Evolutionary conservation across 345 rosid genomes (phyloP), one percentile per base, ranked within the genome.

Genomic region (Brassica juncea): DNA sequence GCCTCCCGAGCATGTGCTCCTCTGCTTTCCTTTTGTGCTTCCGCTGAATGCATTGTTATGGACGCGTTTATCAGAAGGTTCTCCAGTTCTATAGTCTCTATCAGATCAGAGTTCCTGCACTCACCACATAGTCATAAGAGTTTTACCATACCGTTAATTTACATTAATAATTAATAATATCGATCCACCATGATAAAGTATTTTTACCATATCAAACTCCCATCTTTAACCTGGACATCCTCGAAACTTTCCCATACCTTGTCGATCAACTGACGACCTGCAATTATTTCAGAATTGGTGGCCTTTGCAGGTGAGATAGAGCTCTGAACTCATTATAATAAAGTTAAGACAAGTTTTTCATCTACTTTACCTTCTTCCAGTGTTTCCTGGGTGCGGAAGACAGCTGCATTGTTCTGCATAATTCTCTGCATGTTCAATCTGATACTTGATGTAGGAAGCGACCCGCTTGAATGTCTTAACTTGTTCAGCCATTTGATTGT

Each of bases 1-100:
- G 93, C 99, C 89, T 95, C 99, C 60, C 99, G 96, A 57, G 97
- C 97, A 89, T 95, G 99, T 58, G 99, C 99, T 71, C 99, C 99
- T 88, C 99, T 88, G 88, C 99, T 95, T 84, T 95, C 99, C 82
- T 91, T 95, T 82, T 98, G 81, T 32, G 99, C 97, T 86, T 95
- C 99, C 8, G 98, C 99, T 84, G 99, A 95, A 81, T 93, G 96
- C 99, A 95, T 95, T 64, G 99, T 95, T 76, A 95, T 83, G 62
- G 92, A 86, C 19, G 99, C 99, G 84, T 95, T 95, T 82, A 95
- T 95, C 86, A 95, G 71, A 70, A 95, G 98, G 82, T 95, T 95
- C 83, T 95, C 99, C 88, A 95, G 75, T 72, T 95, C 99, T 35
- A 95, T 31, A 21, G 97, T 89, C 87, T 95, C 99, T 37, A 95